phyloP scores from a whole-genome alignment of 352 stramenopile genomes.

The Aphanomyces invadans region DNA sequence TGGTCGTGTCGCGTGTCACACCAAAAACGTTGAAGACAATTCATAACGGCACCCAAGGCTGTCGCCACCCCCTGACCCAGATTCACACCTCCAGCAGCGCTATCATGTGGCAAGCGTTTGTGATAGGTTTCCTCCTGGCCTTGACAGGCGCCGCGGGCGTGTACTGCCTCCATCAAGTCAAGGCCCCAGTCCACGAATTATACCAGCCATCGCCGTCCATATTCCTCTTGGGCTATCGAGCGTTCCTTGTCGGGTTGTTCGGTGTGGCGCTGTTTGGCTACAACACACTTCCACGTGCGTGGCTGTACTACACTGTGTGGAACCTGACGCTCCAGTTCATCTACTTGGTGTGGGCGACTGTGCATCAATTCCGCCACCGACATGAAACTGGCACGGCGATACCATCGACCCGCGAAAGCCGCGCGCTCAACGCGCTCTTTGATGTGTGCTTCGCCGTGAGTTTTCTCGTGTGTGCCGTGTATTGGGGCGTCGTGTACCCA shows the following conservation, averaged over 20 bases:
- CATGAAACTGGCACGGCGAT: neutral
- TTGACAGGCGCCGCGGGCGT: neutral
- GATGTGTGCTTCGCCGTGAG: conserved; percentile 5
- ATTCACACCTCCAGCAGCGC: too few relatives aligned
- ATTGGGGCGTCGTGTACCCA: conserved; percentile 10
- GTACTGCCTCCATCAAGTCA: neutral
- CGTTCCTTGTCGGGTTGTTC: neutral
- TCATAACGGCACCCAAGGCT: too few relatives aligned
- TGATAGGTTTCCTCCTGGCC: neutral
- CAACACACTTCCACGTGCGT: neutral
- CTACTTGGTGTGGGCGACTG: conserved; percentile 1
- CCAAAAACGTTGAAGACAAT: too few relatives aligned
- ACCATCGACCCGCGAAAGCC: neutral
- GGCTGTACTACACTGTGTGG: conserved; percentile 19
- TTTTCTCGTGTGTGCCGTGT: conserved; percentile 17
- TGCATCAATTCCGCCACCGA: neutral
- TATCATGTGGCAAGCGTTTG: neutral
- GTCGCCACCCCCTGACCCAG: too few relatives aligned
- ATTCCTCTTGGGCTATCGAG: neutral
- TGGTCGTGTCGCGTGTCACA: too few relatives aligned
- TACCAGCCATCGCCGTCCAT: neutral
- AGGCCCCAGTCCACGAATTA: neutral
- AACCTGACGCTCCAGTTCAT: conserved; percentile 20
- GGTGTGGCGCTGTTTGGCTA: neutral
- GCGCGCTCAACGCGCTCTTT: conserved; percentile 19